These are phyloP conservation scores for Pinus taeda DNA, from an alignment of 75 land plant species.

Conservation along the genomic window DNA sequence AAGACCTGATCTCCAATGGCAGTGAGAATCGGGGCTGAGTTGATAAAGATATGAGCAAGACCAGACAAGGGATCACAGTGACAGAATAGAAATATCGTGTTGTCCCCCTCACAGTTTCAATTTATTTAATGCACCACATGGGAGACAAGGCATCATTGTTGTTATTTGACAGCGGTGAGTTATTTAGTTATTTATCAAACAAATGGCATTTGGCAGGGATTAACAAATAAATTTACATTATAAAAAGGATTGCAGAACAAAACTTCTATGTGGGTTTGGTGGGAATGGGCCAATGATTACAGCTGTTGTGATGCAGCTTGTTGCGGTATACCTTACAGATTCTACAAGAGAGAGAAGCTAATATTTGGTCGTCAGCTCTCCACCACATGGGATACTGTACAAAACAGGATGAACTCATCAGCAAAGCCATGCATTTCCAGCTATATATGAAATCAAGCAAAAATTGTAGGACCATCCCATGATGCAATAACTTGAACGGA, in stretches of 20 bases:
- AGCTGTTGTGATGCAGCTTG: background rate
- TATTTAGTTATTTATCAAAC: background rate
- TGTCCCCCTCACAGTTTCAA: constrained; percentile 1
- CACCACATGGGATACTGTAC: background rate
- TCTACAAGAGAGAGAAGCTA: background rate
- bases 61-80: background rate
- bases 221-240: background rate
- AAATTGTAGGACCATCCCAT: no score
- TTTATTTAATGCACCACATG: constrained; percentile 3
- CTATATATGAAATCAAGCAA: no score
- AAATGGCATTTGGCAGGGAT: background rate
- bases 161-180: background rate
- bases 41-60: background rate
- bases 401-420: background rate
- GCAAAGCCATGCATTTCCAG: no score
- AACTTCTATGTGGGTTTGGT: background rate
- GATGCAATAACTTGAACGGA: no score
- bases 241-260: background rate
- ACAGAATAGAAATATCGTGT: background rate
- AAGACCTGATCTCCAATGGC: no score
- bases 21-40: no score
- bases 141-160: background rate
- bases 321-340: background rate
- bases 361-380: background rate
- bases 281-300: background rate